Evolutionary conservation across 2,329 filamentous ascomycete genomes (phyloP), one percentile per base, ranked within the genome.

Genomic region (Cylindrodendrum hubeiense): DNA sequence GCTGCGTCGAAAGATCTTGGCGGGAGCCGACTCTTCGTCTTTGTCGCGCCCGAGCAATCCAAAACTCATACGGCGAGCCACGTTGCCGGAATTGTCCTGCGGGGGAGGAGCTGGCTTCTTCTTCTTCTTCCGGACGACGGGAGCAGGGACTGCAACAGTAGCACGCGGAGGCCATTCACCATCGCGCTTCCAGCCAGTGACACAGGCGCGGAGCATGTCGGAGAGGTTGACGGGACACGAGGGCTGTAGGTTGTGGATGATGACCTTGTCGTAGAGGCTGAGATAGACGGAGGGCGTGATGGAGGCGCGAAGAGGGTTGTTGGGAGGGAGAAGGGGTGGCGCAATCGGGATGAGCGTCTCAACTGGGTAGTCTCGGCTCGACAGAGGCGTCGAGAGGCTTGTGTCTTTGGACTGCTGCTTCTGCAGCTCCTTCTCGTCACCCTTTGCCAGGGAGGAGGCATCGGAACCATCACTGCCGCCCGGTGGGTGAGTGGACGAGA

Each of bases 131-230:
- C 80, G 79, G 12, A 79, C 74, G 3, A 78, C 79, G 4, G 81
- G 74, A 12, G 70, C 37, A 70, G 78, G 65, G 74, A 79, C 58
- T 71, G 80, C 60, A 81, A 67, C 84, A 77, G 74, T 87, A 83
- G 49, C 83, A 71, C 50, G 85, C 74, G 19, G 93, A 5, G 95
- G 95, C 95, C 95, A 98, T 79, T 97, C 93, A 17, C 94, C 95
- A 73, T 96, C 93, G 43, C 93, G 87, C 79, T 97, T 97, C 95
- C 95, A 98, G 46, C 95, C 95, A 28, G 91, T 86, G 1, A 98
- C 94, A 69, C 95, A 92, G 13, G 93, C 89, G 10, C 89, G 87
- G 22, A 93, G 89, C 82, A 98, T 90, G 72, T 97, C 93, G 30
- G 86, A 83, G 0, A 98, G 87, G 72, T 97, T 98, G 75, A 98